Evolutionary conservation across 306 rosid species (phyloP).

Genomic region (Ormosia emarginata): DNA sequence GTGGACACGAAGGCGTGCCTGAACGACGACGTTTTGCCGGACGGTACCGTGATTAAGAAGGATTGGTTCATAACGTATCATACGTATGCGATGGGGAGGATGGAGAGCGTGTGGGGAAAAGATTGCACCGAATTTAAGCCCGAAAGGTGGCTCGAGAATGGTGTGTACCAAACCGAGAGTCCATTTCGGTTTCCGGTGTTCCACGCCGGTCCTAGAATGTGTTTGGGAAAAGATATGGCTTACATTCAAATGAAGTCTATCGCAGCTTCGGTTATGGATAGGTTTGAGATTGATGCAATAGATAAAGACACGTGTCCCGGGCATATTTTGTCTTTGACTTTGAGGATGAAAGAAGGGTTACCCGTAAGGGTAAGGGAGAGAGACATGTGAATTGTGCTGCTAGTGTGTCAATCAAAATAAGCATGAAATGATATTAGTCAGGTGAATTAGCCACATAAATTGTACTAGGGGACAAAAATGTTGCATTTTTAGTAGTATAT

Average conservation of each 20-base stretch:
- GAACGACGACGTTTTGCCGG: constrained; percentile 57
- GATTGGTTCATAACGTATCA: constrained; percentile 56
- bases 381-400: background rate
- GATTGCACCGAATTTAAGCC: constrained; percentile 42
- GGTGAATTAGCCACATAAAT: too few relatives aligned
- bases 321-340: constrained; percentile 47
- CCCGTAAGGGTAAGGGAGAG: constrained; percentile 3
- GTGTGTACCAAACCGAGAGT: constrained; percentile 37
- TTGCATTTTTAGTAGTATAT: too few relatives aligned
- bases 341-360: constrained; percentile 57
- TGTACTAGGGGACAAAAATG: too few relatives aligned
- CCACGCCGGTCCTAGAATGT: constrained; percentile 70
- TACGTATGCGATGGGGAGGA: constrained; percentile 76
- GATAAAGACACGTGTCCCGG: constrained; percentile 35
- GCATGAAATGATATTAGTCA: background rate
- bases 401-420: background rate
- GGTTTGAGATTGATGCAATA: constrained; percentile 34
- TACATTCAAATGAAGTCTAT: constrained; percentile 82
- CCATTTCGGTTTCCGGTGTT: constrained; percentile 56
- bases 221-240: constrained; percentile 73
- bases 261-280: constrained; percentile 49
- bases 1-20: constrained; percentile 40
- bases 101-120: constrained; percentile 71
- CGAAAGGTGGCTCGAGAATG: constrained; percentile 70
- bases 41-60: constrained; percentile 49